Evolutionary conservation across 768 basidiomycete species (phyloP), one percentile per base, ranked within the genome.

Genomic region (Trametes coccinea): DNA sequence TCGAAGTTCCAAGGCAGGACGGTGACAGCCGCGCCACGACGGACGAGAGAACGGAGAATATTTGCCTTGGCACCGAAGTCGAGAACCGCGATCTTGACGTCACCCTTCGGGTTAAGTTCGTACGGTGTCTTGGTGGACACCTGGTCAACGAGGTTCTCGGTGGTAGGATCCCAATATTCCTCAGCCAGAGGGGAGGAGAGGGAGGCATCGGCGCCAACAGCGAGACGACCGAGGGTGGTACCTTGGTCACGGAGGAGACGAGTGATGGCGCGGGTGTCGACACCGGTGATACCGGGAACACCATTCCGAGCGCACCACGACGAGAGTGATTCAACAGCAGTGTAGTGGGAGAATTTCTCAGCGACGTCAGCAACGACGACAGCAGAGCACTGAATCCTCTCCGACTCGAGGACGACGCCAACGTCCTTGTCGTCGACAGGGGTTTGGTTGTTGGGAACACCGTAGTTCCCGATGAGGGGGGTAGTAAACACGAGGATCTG

Each of bases 401-500:
- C 77, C 0, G 93, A 95, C 74, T 99, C 97, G 67, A 98, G 87
- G 53, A 91, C 77, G 31, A 95, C 89, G 27, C 94, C 94, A 31
- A 93, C 90, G 62, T 94, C 90, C 55, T 83, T 82, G 16, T 80
- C 81, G 72, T 97, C 83, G 41, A 82, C 76, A 5, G 91, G 87
- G 1, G 89, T 80, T 14, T 78, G 79, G 75, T 99, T 98, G 37
- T 72, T 69, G 5, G 97, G 97, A 8, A 99, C 94, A 56, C 97
- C 97, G 71, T 99, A 99, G 75, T 99, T 99, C 43, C 97, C 97
- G 66, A 99, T 97, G 76, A 99, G 85, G 9, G 97, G 97, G 0
- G 95, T 90, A 46, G 97, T 99, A 79, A 99, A 99, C 59, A 99
- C 97, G 65, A 99, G 85, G 71, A 99, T 96, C 76, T 99, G 97